phyloP scores from a whole-genome alignment of 176 grass and related monocot genomes.

The Avena insularis region DNA sequence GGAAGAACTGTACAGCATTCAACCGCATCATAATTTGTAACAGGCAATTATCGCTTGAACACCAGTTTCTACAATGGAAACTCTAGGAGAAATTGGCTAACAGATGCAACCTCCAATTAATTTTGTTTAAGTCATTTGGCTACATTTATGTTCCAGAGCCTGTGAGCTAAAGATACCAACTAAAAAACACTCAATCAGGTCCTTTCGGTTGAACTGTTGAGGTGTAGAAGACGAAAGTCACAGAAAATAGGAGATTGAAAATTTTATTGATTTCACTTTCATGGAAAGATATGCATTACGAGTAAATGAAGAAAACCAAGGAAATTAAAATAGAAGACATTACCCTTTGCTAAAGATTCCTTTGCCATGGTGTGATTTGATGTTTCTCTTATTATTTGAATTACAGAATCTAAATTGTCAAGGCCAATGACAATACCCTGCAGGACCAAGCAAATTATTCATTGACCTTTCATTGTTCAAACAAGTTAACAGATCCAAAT shows the following conservation, averaged over 20 bases:
- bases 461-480: constrained; percentile 24
- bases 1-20: neutral
- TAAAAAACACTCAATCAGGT: neutral
- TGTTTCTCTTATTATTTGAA: constrained; percentile 79
- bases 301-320: constrained; percentile 14
- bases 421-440: constrained; percentile 95
- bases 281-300: constrained; percentile 12
- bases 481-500: constrained; percentile 35
- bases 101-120: constrained; percentile 6
- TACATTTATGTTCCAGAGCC: neutral
- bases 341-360: constrained; percentile 83
- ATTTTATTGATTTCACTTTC: constrained; percentile 25
- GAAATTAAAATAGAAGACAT: neutral
- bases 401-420: constrained; percentile 96
- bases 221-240: constrained; percentile 1
- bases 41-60: neutral
- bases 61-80: constrained; percentile 1
- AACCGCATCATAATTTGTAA: constrained; percentile 6
- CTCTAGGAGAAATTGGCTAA: neutral
- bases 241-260: constrained; percentile 18
- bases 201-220: neutral
- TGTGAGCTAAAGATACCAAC: neutral
- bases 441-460: constrained; percentile 48
- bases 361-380: constrained; percentile 64
- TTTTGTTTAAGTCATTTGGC: constrained; percentile 19